These are phyloP conservation scores for Saccharomycopsis vini DNA, from an alignment of 805 yeast genomes.

Conservation along the genomic window DNA sequence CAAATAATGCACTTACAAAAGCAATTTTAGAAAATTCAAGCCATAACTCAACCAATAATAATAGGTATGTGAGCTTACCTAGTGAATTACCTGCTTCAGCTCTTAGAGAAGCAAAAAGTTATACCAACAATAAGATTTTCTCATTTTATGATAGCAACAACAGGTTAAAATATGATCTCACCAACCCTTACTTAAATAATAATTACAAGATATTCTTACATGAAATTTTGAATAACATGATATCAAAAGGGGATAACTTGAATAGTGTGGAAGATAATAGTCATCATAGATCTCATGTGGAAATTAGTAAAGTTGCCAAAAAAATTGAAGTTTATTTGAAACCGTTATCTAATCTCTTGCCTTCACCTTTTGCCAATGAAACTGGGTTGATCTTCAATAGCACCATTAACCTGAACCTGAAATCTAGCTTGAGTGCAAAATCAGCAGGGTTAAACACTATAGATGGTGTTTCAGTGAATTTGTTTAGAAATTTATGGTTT, in stretches of 20 bases:
- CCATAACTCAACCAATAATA: too few species aligned
- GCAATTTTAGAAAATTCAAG: background rate
- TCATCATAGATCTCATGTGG: conserved; percentile 62
- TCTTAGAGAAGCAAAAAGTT: too few species aligned
- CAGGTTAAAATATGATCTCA: conserved; percentile 10
- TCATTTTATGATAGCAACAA: conserved; percentile 6
- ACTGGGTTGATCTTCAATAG: conserved; percentile 32
- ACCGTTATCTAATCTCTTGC: conserved; percentile 72
- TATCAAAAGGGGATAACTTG: conserved; percentile 70
- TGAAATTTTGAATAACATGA: conserved; percentile 57
- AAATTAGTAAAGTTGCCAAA: conserved; percentile 59
- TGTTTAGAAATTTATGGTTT: conserved; percentile 89
- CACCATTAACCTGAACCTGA: conserved; percentile 20
- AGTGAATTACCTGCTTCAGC: too few species aligned
- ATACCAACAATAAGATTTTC: background rate
- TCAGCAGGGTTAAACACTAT: conserved; percentile 9
- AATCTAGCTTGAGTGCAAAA: background rate
- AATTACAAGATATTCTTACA: conserved; percentile 49
- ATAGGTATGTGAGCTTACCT: too few species aligned
- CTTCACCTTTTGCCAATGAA: conserved; percentile 36
- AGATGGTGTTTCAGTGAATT: conserved; percentile 43
- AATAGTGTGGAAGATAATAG: conserved; percentile 30
- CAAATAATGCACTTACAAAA: background rate
- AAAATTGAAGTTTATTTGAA: conserved; percentile 54
- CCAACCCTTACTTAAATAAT: conserved; percentile 30